These are phyloP conservation scores for Scheffersomyces cryptocercus DNA, from an alignment of 1,139 yeast genomes.

Conservation along the genomic window DNA sequence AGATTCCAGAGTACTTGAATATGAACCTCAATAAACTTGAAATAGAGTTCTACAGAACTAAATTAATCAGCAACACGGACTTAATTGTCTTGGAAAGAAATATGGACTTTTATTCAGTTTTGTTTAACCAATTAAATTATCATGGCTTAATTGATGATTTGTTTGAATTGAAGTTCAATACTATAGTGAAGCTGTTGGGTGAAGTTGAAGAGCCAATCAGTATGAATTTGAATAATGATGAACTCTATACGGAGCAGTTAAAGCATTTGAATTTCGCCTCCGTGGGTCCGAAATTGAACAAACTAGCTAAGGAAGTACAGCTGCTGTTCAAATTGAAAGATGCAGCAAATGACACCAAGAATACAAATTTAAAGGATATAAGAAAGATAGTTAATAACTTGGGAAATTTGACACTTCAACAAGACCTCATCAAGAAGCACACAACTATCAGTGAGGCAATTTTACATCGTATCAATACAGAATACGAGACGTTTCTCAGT, in stretches of 20 bases:
- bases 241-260: constrained; percentile 27
- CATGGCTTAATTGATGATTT: constrained; percentile 80
- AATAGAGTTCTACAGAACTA: constrained; percentile 36
- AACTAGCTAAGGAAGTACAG: constrained; percentile 71
- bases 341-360: constrained; percentile 23
- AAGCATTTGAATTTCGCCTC: constrained; percentile 75
- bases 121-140: constrained; percentile 77
- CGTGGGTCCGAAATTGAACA: constrained; percentile 72
- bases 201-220: constrained; percentile 4
- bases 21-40: constrained; percentile 33
- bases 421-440: constrained; percentile 70
- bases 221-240: constrained; percentile 2
- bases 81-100: constrained; percentile 78
- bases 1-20: constrained; percentile 31
- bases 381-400: constrained; percentile 71
- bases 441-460: constrained; percentile 74
- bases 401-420: constrained; percentile 66
- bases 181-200: constrained; percentile 30
- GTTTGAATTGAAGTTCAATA: constrained; percentile 52
- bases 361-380: constrained; percentile 59
- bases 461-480: constrained; percentile 51
- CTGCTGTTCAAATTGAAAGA: constrained; percentile 65
- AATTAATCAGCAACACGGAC: constrained; percentile 51
- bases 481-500: constrained; percentile 58
- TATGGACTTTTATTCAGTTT: constrained; percentile 68